phyloP scores from a whole-genome alignment of 225 moss, liverwort and hornwort genomes.

The Neckera pumila region DNA sequence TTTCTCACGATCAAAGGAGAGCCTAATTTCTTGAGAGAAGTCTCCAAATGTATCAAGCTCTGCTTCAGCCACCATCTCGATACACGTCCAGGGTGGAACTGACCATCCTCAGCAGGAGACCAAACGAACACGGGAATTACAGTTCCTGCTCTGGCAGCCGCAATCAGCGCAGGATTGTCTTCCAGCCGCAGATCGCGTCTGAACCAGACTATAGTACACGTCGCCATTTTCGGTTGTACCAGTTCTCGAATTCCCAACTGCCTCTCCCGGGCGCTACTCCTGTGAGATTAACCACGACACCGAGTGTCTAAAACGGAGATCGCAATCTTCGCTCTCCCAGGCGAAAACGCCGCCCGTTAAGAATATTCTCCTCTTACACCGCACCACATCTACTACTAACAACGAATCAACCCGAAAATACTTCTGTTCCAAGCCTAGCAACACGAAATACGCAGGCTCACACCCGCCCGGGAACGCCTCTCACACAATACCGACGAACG shows the following conservation, averaged over 20 bases:
- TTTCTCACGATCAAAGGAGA: slow-evolving; percentile 77
- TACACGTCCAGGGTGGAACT: slow-evolving; percentile 94
- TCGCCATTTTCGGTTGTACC: slow-evolving; percentile 22
- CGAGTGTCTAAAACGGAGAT: background rate
- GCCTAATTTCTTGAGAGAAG: slow-evolving; percentile 71
- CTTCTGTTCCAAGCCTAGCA: background rate
- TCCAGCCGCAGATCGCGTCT: slow-evolving; percentile 94
- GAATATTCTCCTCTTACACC: background rate
- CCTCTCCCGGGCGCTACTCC: background rate
- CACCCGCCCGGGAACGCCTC: background rate
- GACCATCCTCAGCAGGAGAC: slow-evolving; percentile 93
- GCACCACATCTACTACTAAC: background rate
- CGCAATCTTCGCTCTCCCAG: background rate
- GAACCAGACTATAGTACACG: slow-evolving; percentile 88
- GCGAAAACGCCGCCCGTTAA: background rate
- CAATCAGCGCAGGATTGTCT: slow-evolving; percentile 94
- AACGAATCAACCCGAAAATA: background rate
- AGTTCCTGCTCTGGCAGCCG: slow-evolving; percentile 80
- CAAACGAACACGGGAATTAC: slow-evolving; percentile 91
- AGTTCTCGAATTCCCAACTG: background rate
- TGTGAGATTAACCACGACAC: background rate
- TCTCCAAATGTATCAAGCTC: slow-evolving; percentile 69
- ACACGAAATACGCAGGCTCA: background rate
- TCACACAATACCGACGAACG: background rate
- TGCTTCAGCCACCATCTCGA: slow-evolving; percentile 99